phyloP scores from a whole-genome alignment of 148 eudicot species.

The Drosera capensis region DNA sequence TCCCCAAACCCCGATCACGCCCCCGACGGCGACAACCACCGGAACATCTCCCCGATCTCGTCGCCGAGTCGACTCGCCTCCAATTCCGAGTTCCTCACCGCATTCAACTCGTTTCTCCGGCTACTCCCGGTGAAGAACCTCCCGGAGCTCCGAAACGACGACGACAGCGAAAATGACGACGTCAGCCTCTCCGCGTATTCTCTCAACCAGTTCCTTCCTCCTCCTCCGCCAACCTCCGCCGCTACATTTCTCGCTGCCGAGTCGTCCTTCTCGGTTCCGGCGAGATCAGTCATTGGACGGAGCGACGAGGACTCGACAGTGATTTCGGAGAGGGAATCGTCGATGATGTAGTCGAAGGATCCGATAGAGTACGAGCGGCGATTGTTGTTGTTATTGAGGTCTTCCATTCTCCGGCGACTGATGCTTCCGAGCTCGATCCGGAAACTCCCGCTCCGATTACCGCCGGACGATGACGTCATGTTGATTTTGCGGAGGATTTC shows the following conservation, averaged over 20 bases:
- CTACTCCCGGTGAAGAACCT: slow-evolving; percentile 65
- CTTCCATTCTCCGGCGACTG: slow-evolving; percentile 23
- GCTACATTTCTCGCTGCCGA: slow-evolving; percentile 10
- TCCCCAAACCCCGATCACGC: slow-evolving; percentile 14
- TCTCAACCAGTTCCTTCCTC: slow-evolving; percentile 42
- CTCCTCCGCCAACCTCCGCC: slow-evolving; percentile 17
- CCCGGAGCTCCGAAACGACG: slow-evolving; percentile 67
- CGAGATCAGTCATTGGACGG: slow-evolving; percentile 10
- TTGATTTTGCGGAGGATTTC: slow-evolving; percentile 24
- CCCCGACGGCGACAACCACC: slow-evolving; percentile 72
- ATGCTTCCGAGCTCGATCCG: slow-evolving; percentile 70
- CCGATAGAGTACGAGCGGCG: slow-evolving; percentile 49
- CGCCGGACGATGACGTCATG: neutral
- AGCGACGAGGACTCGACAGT: slow-evolving; percentile 13
- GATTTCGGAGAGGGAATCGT: slow-evolving; percentile 33
- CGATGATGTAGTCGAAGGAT: slow-evolving; percentile 55
- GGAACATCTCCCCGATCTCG: slow-evolving; percentile 68
- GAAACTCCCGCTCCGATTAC: slow-evolving; percentile 29
- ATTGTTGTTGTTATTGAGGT: slow-evolving; percentile 14
- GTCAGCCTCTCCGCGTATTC: slow-evolving; percentile 47
- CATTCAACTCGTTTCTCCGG: slow-evolving; percentile 28
- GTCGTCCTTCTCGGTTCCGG: slow-evolving; percentile 20
- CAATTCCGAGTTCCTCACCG: slow-evolving; percentile 24
- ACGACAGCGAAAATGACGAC: slow-evolving; percentile 26
- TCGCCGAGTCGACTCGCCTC: slow-evolving; percentile 52